Evolutionary conservation across 1,284 basidiomycete species (phyloP), one percentile per base, ranked within the genome.

Genomic region (Cystobasidiaceae sp.): DNA sequence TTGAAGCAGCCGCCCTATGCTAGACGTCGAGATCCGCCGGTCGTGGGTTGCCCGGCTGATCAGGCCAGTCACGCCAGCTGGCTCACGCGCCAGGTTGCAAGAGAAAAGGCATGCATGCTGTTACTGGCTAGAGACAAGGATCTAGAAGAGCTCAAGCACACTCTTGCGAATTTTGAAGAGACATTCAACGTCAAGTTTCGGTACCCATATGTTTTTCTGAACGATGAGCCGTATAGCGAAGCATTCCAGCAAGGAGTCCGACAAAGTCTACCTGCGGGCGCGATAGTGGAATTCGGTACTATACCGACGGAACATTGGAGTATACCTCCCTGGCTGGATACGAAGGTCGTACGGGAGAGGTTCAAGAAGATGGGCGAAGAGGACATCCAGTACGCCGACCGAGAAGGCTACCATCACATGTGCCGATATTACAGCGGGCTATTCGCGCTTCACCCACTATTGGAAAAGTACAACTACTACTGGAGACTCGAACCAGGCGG

Each of bases 401-500:
- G 71, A 49, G 72, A 73, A 51, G 67, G 69, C 30, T 73, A 73
- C 37, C 71, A 72, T 45, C 71, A 73, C 44, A 73, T 73, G 72
- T 70, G 68, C 50, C 27, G 67, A 51, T 68, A 59, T 56, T 70
- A 69, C 44, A 67, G 66, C 6, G 71, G 74, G 15, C 46, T 75
- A 50, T 74, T 71, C 44, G 71, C 67, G 17, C 30, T 66, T 25
- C 68, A 71, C 19, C 62, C 61, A 23, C 21, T 68, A 19, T 56
- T 73, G 23, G 51, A 59, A 23, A 72, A 77, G 62, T 75, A 77
- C 56, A 74, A 78, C 54, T 78, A 76, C 71, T 78, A 77, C 55
- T 78, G 77, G 77, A 69, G 77, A 7, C 72, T 78, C 21, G 77
- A 78, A 67, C 77, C 77, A n/a, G 72, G 71, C 8, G 75, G 77